Base-by-base conservation (phyloP, 2,329 filamentous ascomycete species). In the Microsporum canis region DNA sequence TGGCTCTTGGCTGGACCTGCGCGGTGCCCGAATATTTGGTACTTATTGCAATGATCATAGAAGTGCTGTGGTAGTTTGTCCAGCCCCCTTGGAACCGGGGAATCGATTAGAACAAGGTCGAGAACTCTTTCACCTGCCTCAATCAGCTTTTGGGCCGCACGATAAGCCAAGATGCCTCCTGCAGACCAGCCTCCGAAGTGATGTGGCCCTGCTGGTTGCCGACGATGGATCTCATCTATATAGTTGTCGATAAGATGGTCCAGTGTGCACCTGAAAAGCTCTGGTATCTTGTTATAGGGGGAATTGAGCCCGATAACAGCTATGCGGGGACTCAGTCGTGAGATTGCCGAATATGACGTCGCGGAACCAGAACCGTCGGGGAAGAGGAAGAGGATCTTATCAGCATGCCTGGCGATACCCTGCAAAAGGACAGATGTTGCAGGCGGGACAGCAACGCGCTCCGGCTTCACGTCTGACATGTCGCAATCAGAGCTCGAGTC, bases 241-340 rank as follows among this genome's bases (percentile, higher is more conserved):
- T 86, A 88, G 69, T 85, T 81, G 65, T 79, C 73, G 4, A 84
- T 82, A 70, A 87, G 83, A 31, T 84, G 83, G 67, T 85, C 82
- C 60, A 88, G 82, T 62, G 84, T 84, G 67, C 84, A 86, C 33
- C 79, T 80, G 74, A 82, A 87, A 67, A 86, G 81, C 62, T 84
- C 80, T 0, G 86, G 85, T 1, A 79, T 82, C 75, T 84, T 87
- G 83, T 88, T 85, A 75, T 85, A 88, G 3, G 86, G 86, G 57
- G 84, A 88, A 72, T 88, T 88, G 65, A 88, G 72, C 60, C 79
- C 79, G 66, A 77, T 80, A 8, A 80, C 78, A 2, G 76, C 78
- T 49, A 82, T 71, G 33, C 79, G 71, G 5, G 75, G 64, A 5
- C 75, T 73, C 8, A 84, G 72, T 0, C 64, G 61, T 0, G 76